phyloP scores from a whole-genome alignment of 495 filamentous ascomycete species.

The Aspergillus coremiiformis region DNA sequence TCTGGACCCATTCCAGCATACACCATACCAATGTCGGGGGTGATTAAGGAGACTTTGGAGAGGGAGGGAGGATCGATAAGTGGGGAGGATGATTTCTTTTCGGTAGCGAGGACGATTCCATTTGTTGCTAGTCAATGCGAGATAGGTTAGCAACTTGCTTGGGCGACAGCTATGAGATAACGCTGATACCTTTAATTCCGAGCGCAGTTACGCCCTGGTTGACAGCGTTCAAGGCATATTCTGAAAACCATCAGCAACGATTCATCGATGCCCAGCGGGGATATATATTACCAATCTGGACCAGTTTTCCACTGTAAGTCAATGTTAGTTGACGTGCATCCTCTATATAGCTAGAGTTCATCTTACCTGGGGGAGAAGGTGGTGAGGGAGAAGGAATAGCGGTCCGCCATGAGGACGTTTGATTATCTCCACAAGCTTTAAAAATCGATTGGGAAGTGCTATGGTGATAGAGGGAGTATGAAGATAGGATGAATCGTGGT shows the following conservation, averaged over 20 bases:
- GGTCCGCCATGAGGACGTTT: conserved; percentile 70
- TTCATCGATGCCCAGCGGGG: neutral
- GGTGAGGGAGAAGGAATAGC: conserved; percentile 98
- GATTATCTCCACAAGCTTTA: conserved; percentile 13
- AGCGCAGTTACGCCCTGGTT: conserved; percentile 98
- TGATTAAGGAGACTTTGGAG: conserved; percentile 96
- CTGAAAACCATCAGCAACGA: conserved; percentile 40
- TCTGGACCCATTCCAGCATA: conserved; percentile 99
- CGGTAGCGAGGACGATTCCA: conserved; percentile 96
- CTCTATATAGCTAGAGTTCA: conserved; percentile 11
- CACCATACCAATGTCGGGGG: conserved; percentile 99
- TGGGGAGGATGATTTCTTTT: conserved; percentile 97
- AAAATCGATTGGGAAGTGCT: conserved; percentile 4
- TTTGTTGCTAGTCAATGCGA: conserved; percentile 64
- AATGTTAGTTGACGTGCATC: conserved; percentile 37
- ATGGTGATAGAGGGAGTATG: conserved; percentile 12
- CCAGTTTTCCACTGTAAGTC: conserved; percentile 77
- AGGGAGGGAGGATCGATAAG: conserved; percentile 89
- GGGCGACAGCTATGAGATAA: neutral
- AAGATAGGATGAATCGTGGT: conserved; percentile 3
- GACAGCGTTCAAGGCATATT: conserved; percentile 98
- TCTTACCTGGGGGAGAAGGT: conserved; percentile 98
- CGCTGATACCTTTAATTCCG: conserved; percentile 80
- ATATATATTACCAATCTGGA: conserved; percentile 49
- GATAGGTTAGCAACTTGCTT: conserved; percentile 7